Evolutionary conservation across 768 basidiomycete genomes (phyloP), one percentile per base, ranked within the genome.

Genomic region (Hygrophoropsis aurantiaca): DNA sequence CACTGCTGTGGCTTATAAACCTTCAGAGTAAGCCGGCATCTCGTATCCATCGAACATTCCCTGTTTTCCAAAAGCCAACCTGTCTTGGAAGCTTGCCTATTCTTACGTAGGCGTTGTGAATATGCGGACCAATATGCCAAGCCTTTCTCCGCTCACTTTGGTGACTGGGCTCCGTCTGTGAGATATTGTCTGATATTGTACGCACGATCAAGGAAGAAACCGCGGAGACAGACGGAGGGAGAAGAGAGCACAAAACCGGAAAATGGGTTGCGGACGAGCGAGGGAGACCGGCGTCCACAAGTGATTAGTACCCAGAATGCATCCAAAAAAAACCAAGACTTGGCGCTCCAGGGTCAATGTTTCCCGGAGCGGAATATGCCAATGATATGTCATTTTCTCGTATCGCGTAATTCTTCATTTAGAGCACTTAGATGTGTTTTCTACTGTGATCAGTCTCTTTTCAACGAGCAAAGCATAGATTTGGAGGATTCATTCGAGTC

Each of bases 161-260:
- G 32, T 25, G 19, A 32, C 44, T 49, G 40, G 32, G 24, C 37
- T 46, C 57, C 55, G 50, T n/a, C n/a, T n/a, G n/a, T n/a, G n/a
- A n/a, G n/a, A n/a, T n/a, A n/a, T 48, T n/a, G 19, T 42, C 46
- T 7, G 27, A 30, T 30, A 30, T 30, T 13, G 27, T 13, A 30
- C 27, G 27, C 44, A 23, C 27, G 20, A 48, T 27, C 38, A 30
- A 10, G 40, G 30, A 7, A 44, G n/a, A 3, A 1, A 20, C 49
- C 48, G 58, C 58, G 64, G 61, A 21, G 50, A 61, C 50, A 65
- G 54, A 49, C 44, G 61, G 60, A 24, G 25, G 35, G 50, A 46
- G 37, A 51, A 40, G 26, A 40, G 3, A 11, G 24, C 34, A 58
- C 34, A 50, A 53, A 30, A 30, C 27, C 13, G 27, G 27, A 6